Base-by-base conservation (phyloP, 148 eudicot genomes). In the Rheum nobile region DNA sequence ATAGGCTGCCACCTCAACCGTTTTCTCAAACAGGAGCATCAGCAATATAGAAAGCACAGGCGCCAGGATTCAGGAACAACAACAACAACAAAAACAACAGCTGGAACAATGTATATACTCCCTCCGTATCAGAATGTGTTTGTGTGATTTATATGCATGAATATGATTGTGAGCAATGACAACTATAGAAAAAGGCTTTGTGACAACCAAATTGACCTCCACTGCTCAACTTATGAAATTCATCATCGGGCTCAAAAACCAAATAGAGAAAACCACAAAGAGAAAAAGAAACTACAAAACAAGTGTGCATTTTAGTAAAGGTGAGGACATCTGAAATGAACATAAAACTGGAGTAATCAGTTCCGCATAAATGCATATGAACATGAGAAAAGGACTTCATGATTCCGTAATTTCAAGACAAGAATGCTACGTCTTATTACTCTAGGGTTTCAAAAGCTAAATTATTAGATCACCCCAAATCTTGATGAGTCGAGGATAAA, bases 11-110 rank as follows among this genome's bases (percentile, higher is more conserved):
- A 11, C 68, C 68, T 61, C 68, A 61, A 61, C 68, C 29, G 68
- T 61, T 61, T 61, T 61, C 68, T 61, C 68, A 61, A 61, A 61
- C 68, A 61, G 68, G 68, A 61, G 68, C 68, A 61, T 37, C 38
- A 61, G 68, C 68, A 12, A 29, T 4, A 28, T 31, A 29, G 68
- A 16, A 10, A 57, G 2, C 31, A 57, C 9, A 57, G 65, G 65
- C 65, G 34, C 65, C 65, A 57, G 32, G 65, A 24, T 57, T 57
- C 65, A 11, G 8, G 29, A 13, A 8, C 68, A 61, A 5, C 68
- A 61, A 4, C 11, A 22, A 57, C 32, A 24, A 24, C 31, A 26
- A 24, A 32, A 26, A 26, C 32, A 9, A 2, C 16, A n/a, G n/a
- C n/a, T n/a, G n/a, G n/a, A 57, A 4, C 26, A 50, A 50, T 8